Conservation (phyloP, 805 yeast genomes). For the Starmerella floris region DNA sequence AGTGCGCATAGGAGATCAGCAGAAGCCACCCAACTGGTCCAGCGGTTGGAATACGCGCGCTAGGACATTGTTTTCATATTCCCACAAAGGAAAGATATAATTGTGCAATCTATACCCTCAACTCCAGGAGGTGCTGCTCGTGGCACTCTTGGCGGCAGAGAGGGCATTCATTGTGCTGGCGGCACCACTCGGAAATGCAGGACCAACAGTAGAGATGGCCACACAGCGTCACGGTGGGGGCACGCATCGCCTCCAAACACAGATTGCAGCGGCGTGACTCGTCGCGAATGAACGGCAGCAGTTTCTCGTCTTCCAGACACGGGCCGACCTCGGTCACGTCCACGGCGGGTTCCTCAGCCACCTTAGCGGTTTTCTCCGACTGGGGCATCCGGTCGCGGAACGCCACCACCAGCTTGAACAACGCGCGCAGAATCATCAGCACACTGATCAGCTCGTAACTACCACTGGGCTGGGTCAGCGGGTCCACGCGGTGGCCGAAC, state of each 20-base stretch:
- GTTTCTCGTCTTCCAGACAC: slow-evolving; percentile 43
- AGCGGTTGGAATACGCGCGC: too few relatives aligned
- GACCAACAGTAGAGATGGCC: slow-evolving; percentile 92
- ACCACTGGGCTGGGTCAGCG: slow-evolving; percentile 22
- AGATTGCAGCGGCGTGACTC: slow-evolving; percentile 67
- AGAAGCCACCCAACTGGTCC: too few relatives aligned
- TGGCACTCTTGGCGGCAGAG: slow-evolving; percentile 63
- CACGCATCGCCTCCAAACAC: slow-evolving; percentile 64
- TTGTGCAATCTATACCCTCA: slow-evolving; percentile 28
- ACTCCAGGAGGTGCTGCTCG: slow-evolving; percentile 49
- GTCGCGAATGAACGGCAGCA: slow-evolving; percentile 56
- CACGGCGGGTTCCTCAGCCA: slow-evolving; percentile 8
- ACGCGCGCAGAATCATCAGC: slow-evolving; percentile 26
- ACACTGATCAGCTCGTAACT: slow-evolving; percentile 60
- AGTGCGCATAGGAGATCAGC: too few relatives aligned
- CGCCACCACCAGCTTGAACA: slow-evolving; percentile 13
- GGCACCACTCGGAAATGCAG: slow-evolving; percentile 79
- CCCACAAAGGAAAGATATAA: too few relatives aligned
- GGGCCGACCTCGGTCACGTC: slow-evolving; percentile 24
- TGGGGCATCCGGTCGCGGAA: background rate
- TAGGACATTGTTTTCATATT: too few relatives aligned
- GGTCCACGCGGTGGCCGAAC: slow-evolving; percentile 26
- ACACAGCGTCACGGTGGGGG: slow-evolving; percentile 78
- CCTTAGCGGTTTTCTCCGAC: background rate
- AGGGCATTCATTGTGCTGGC: slow-evolving; percentile 83